These are phyloP conservation scores for Papiliotrema nemorosa DNA, from an alignment of 1,284 basidiomycete genomes.

Conservation along the genomic window DNA sequence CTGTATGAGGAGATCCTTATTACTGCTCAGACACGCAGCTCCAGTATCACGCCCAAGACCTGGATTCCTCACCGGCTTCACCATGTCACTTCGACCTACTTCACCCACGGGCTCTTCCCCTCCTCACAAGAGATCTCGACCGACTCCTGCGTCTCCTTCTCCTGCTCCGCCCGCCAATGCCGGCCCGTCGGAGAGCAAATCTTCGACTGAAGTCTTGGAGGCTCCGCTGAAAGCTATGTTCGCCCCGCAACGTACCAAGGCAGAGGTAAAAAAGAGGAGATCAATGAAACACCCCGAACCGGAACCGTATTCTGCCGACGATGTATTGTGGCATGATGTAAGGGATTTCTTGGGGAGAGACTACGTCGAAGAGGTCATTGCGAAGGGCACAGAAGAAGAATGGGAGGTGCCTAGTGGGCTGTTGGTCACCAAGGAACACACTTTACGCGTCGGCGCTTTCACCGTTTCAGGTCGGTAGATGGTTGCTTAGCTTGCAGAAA, in stretches of 20 bases:
- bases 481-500: background rate
- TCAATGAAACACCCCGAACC: conserved; percentile 47
- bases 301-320: conserved; percentile 66
- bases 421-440: conserved; percentile 59
- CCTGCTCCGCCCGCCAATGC: background rate
- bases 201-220: conserved; percentile 12
- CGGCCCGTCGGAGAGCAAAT: conserved; percentile 1
- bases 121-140: conserved; percentile 1
- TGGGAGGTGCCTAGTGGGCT: conserved; percentile 44
- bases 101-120: background rate
- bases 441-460: conserved; percentile 57
- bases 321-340: conserved; percentile 72
- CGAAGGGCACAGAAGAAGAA: conserved; percentile 59
- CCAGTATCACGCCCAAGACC: background rate
- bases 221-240: conserved; percentile 28
- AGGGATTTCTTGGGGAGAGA: conserved; percentile 63
- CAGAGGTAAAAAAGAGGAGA: conserved; percentile 16
- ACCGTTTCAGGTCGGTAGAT: conserved; percentile 22
- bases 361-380: conserved; percentile 55
- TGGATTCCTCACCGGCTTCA: no score
- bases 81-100: background rate
- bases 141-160: background rate
- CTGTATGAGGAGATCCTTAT: background rate
- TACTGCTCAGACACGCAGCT: background rate
- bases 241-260: conserved; percentile 8